Conservation (phyloP, 2,329 filamentous ascomycete species). For the Pseudocercospora crystallina region DNA sequence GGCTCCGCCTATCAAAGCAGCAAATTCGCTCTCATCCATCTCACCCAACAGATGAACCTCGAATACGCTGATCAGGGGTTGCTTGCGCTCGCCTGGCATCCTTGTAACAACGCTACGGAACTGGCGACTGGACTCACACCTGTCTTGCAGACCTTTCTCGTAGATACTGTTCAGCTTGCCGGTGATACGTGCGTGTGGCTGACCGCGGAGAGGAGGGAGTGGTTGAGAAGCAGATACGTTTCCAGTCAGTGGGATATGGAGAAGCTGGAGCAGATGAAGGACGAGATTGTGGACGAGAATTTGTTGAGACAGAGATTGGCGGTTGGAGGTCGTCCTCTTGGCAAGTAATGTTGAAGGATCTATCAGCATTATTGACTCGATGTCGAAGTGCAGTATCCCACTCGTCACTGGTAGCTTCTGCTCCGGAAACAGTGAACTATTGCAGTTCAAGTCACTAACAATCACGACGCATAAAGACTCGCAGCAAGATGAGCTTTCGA, state of each 20-base stretch:
- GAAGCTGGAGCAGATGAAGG: slow-evolving; percentile 35
- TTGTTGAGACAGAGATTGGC: slow-evolving; percentile 36
- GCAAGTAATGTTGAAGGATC: too few species aligned
- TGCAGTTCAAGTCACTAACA: too few species aligned
- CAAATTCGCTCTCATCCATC: slow-evolving; percentile 47
- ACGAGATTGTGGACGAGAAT: slow-evolving; percentile 37
- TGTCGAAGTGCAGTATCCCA: neutral
- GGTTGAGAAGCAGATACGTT: slow-evolving; percentile 39
- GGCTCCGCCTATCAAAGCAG: slow-evolving; percentile 46
- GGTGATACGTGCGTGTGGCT: slow-evolving; percentile 35
- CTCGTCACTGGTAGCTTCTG: too few species aligned
- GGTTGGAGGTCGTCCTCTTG: slow-evolving; percentile 10
- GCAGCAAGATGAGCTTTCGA: too few species aligned
- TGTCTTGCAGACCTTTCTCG: slow-evolving; percentile 16
- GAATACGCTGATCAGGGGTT: slow-evolving; percentile 48
- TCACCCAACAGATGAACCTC: slow-evolving; percentile 45
- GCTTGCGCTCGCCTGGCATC: slow-evolving; percentile 45
- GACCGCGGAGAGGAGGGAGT: slow-evolving; percentile 35
- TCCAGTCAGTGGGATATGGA: slow-evolving; percentile 41
- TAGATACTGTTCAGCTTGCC: slow-evolving; percentile 34
- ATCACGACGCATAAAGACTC: too few species aligned
- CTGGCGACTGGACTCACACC: slow-evolving; percentile 40
- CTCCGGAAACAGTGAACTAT: too few species aligned
- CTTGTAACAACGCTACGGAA: slow-evolving; percentile 48
- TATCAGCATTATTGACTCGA: too few species aligned